Conservation (phyloP, 345 rosid species). For the Gossypium raimondii region DNA sequence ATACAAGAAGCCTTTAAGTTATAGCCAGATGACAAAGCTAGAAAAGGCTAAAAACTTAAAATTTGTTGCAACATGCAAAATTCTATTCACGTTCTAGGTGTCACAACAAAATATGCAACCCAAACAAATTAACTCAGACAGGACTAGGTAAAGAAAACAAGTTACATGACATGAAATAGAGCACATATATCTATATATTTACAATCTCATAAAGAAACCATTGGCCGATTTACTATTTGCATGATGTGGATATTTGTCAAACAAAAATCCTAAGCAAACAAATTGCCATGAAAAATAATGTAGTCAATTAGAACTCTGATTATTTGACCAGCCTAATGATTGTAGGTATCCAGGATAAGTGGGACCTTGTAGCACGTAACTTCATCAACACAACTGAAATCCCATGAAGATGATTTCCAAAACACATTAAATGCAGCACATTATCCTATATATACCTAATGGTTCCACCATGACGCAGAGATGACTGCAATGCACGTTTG, state of each 20-base stretch:
- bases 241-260: conserved; percentile 1
- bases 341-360: background rate
- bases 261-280: background rate
- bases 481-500: conserved; percentile 82
- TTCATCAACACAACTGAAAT: background rate
- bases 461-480: conserved; percentile 78
- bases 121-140: background rate
- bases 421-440: background rate
- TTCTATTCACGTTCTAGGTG: background rate
- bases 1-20: background rate
- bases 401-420: background rate
- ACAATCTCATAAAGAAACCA: background rate
- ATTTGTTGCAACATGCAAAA: background rate
- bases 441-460: conserved; percentile 43
- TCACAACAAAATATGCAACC: background rate
- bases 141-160: background rate
- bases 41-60: background rate
- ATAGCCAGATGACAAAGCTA: background rate
- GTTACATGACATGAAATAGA: background rate
- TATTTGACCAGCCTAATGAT: background rate
- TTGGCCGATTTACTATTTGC: background rate
- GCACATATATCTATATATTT: background rate
- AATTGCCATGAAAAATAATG: background rate
- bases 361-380: background rate
- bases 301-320: background rate